Base-by-base conservation (phyloP, 2,329 filamentous ascomycete genomes). In the Blastomyces emzantsi region DNA sequence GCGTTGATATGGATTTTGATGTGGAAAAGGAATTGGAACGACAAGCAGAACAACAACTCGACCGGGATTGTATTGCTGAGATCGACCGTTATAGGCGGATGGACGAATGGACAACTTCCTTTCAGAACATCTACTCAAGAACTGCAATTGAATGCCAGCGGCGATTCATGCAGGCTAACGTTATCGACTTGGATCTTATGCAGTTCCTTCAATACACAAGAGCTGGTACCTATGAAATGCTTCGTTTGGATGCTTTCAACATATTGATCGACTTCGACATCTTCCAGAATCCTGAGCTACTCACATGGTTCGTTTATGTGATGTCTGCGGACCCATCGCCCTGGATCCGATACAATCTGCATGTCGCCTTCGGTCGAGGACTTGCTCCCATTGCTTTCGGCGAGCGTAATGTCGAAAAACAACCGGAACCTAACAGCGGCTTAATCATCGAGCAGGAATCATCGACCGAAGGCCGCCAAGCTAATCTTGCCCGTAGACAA, bases 81-180 rank as follows among this genome's bases (percentile, higher is more conserved):
- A 83, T 88, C 45, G 83, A 87, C 66, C 80, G 85, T 41, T 85
- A 87, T 66, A 78, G 85, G 62, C 79, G 85, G 45, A 83, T 87
- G 71, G 85, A 88, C 67, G 85, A 88, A 71, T 88, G 85, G 84
- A 84, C 85, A 1, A 81, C 83, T 49, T 87, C 85, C 0, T 87
- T 82, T 69, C 85, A 87, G 63, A 88, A 88, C 67, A 74, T 87
- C 30, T 86, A 86, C 71, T 84, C 85, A 1, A 79, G 79, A 15
- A 85, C 85, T 15, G 84, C 85, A 25, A 76, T 88, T 22, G 78
- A 83, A n/a, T 87, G 85, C 72, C 79, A 85, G 65, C 76, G 80
- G 65, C 79, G 79, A 67, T 75, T 87, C 22, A 82, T 82, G 66
- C 77, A 81, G 66, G 81, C 80, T 7, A 80, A 80, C 13, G 77